Conservation (phyloP, 2,329 filamentous ascomycete species). For the Cyclaneusma minus region DNA sequence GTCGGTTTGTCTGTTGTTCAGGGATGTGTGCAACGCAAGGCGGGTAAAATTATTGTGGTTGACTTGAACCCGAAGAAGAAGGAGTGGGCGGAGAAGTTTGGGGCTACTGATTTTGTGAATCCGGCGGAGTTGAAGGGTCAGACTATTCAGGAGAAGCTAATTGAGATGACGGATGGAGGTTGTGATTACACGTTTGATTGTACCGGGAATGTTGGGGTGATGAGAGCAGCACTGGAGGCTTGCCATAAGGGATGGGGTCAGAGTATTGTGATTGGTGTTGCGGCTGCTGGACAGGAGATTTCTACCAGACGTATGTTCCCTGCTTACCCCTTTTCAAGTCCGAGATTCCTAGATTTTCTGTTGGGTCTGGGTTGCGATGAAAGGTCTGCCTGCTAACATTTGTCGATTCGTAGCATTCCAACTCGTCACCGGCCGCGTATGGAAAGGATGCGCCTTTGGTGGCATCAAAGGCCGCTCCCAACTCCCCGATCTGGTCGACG, state of each 20-base stretch:
- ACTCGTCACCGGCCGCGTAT: slow-evolving; percentile 91
- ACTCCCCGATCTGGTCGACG: slow-evolving; percentile 69
- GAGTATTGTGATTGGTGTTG: slow-evolving; percentile 95
- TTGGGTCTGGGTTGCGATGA: slow-evolving; percentile 3
- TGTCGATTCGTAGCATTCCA: slow-evolving; percentile 61
- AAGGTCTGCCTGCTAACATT: slow-evolving; percentile 3
- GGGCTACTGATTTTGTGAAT: slow-evolving; percentile 94
- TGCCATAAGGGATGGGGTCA: slow-evolving; percentile 99
- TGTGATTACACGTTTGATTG: slow-evolving; percentile 99
- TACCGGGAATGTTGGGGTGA: slow-evolving; percentile 91
- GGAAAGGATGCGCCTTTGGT: slow-evolving; percentile 96
- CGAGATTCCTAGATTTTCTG: slow-evolving; percentile 2
- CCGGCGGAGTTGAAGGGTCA: slow-evolving; percentile 63
- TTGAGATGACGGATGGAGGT: slow-evolving; percentile 96
- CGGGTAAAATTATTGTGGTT: slow-evolving; percentile 40
- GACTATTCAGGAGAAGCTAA: slow-evolving; percentile 78
- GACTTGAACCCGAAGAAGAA: slow-evolving; percentile 84
- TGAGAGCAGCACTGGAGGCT: slow-evolving; percentile 88
- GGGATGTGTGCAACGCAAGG: slow-evolving; percentile 52
- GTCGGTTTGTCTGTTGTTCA: slow-evolving; percentile 93
- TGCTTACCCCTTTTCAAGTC: slow-evolving; percentile 2
- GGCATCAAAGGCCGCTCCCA: slow-evolving; percentile 96
- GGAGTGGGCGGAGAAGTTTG: slow-evolving; percentile 85
- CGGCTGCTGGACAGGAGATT: slow-evolving; percentile 91
- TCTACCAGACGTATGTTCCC: slow-evolving; percentile 66